Evolutionary conservation across 2,329 filamentous ascomycete genomes (phyloP).

Genomic region (Thelonectria rubi): DNA sequence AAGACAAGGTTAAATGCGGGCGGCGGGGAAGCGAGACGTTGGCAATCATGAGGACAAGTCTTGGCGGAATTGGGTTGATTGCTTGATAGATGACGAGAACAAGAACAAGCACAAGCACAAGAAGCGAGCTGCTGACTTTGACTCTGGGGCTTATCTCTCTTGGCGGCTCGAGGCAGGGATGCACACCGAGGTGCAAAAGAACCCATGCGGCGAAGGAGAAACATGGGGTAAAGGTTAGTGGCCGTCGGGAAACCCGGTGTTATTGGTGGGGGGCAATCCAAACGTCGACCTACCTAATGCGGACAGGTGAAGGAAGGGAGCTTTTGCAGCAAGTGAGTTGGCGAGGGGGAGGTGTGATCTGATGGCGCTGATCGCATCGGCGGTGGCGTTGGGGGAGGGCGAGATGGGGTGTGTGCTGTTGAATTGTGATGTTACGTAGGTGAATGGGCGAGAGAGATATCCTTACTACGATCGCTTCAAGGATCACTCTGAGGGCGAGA

Average conservation of each 20-base stretch:
- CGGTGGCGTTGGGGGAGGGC: constrained; percentile 14
- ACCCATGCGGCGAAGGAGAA: not conserved
- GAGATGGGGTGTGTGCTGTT: not conserved
- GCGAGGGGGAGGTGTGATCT: not conserved
- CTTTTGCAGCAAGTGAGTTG: not conserved
- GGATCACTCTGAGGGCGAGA: too few species aligned
- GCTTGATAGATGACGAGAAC: not conserved
- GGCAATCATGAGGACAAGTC: not conserved
- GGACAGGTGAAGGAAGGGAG: constrained; percentile 2
- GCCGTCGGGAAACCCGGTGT: not conserved
- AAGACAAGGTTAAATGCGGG: not conserved
- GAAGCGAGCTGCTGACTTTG: not conserved
- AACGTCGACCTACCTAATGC: constrained; percentile 6
- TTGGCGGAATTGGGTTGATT: not conserved
- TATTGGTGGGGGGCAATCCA: not conserved
- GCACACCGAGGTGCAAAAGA: not conserved
- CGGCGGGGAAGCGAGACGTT: not conserved
- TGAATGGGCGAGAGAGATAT: too few species aligned
- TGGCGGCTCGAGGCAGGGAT: not conserved
- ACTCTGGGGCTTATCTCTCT: constrained; percentile 14
- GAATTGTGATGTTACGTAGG: constrained; percentile 7
- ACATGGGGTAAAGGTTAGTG: constrained; percentile 1
- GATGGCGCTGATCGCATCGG: constrained; percentile 6
- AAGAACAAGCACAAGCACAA: not conserved
- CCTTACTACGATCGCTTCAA: too few species aligned